Base-by-base conservation (phyloP, 179 eudicot species). In the Silene noctiflora region DNA sequence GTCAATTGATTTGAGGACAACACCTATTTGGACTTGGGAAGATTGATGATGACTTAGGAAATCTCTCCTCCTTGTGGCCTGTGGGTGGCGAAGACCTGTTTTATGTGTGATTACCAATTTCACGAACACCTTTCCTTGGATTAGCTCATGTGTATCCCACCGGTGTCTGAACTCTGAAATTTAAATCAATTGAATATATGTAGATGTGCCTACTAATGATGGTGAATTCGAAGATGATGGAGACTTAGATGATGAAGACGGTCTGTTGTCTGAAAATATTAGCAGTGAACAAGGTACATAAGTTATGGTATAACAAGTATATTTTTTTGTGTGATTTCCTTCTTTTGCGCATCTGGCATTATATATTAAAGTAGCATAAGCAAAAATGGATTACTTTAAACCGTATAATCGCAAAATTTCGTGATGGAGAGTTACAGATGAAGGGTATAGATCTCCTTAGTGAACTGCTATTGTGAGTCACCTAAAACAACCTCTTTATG, bases 271-370 rank as follows among this genome's bases (percentile, higher is more conserved):
- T 73, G 67, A 17, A 22, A 3, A 29, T 8, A 27, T 33, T 33
- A 31, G 48, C 75, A 56, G 51, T 72, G 67, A 72, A 33, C 67
- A 59, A 58, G 76, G 67, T 73, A 73, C n/a, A 1, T 19, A 4
- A 5, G 25, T 42, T 42, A 68, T 2, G 58, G n/a, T 53, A 53
- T 53, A 14, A 35, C 42, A 14, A 4, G 17, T 53, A 53, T 53
- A 0, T 53, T 42, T 8, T 16, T 42, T 0, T 14, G 58, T 53
- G 17, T 53, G 58, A 53, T 53, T 53, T 53, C 58, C n/a, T 53
- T 53, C 59, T 53, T 14, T 14, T 53, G 13, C 48, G 48, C 48
- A 42, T 10, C 48, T 42, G 12, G 48, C 48, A 16, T 53, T 19
- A 53, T 53, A 53, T 17, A 17, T 53, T 53, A 53, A 16, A 14